Base-by-base conservation (phyloP, 495 filamentous ascomycete genomes). In the Penicillium longicatenatum region DNA sequence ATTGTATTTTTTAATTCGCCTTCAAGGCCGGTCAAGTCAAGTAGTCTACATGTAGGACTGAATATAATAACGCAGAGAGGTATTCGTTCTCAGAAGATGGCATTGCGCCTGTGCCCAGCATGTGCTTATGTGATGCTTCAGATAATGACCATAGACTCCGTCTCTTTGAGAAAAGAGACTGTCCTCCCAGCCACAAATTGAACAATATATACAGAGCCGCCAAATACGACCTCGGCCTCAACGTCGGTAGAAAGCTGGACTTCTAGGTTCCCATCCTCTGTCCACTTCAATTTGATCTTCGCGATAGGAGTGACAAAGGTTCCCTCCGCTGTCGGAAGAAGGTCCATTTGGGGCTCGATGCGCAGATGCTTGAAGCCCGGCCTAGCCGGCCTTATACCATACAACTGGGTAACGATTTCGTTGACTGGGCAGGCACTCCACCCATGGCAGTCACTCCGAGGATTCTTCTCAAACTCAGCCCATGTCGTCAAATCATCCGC, bases 381-480 rank as follows among this genome's bases (percentile, higher is more conserved):
- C 41, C 10, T 26, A 0, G 50, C 58, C 0, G 67, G 62, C 43
- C 39, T 48, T 2, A 70, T 12, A 6, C 67, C 67, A 21, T 59
- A 56, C 0, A 70, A 45, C 51, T 66, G 52, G 3, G 60, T 59
- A 6, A 70, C 59, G 4, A 63, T 52, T 44, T 70, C 68, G 46
- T 70, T 43, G 30, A 70, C 53, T 11, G 68, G 68, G 14, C 54
- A 51, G 2, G 61, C 59, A 41, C 68, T 68, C 68, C 68, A 70
- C 4, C 59, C 68, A 53, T 70, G 68, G 17, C 68, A 70, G 37
- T 70, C 68, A 43, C 65, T 66, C 10, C 68, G 56, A 35, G 65
- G 56, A 58, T 66, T 52, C 22, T 62, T 21, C 20, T 57, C 52
- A 33, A 56, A 57, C 57, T 70, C 68, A 12, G 65, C 68, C 68